Conservation (phyloP, 148 eudicot species). For the Rhododendron williamsianum region DNA sequence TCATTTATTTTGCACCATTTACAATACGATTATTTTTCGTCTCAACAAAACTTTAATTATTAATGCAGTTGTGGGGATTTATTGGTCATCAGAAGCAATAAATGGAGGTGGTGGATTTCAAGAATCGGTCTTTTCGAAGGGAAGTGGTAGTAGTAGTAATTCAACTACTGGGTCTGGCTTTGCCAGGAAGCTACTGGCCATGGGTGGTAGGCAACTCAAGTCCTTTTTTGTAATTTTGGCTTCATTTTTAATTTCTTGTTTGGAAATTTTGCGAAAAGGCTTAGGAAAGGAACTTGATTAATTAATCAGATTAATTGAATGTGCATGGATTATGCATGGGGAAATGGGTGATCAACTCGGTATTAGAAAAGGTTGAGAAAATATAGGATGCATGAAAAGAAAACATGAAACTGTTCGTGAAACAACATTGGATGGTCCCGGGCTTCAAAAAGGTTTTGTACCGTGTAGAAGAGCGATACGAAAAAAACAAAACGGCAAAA, state of each 20-base stretch:
- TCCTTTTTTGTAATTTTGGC: background rate
- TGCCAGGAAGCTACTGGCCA: conserved; percentile 22
- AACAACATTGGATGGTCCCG: too few species aligned
- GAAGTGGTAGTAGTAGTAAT: conserved; percentile 3
- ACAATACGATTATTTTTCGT: background rate
- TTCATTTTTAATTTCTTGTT: background rate
- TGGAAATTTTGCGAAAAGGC: background rate
- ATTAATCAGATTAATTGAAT: background rate
- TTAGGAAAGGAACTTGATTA: background rate
- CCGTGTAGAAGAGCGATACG: too few species aligned
- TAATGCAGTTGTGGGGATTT: conserved; percentile 9
- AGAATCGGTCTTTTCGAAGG: conserved; percentile 11
- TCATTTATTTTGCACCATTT: background rate
- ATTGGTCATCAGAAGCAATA: conserved; percentile 10
- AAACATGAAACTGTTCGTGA: too few species aligned
- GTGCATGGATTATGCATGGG: background rate
- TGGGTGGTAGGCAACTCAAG: background rate
- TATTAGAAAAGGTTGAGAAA: background rate
- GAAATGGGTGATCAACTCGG: background rate
- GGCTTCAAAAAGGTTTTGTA: too few species aligned
- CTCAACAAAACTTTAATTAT: background rate
- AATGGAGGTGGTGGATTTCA: background rate
- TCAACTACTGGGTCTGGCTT: background rate
- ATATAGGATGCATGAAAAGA: too few species aligned
- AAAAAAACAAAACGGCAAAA: too few species aligned